A percentile compares a stretch with the other conserved stretches of the same genome.
Evolutionary conservation across 2,329 filamentous ascomycete genomes (phyloP).

Genomic region (Nemania sp.): DNA sequence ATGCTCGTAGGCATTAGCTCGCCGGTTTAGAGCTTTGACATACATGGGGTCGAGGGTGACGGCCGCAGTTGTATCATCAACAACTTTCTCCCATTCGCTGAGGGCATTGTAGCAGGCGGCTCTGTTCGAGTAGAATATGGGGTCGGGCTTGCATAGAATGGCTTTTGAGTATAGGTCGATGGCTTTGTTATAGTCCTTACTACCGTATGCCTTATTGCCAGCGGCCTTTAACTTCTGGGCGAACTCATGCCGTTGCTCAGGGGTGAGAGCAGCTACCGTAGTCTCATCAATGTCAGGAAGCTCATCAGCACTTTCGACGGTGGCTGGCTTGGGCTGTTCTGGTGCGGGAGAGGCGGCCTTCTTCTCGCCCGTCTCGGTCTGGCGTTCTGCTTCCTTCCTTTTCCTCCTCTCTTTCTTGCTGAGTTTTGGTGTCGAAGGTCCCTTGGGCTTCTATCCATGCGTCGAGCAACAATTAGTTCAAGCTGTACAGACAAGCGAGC

Average conservation of each 20-base stretch:
- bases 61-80: constrained; percentile 95
- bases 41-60: constrained; percentile 95
- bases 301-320: constrained; percentile 72
- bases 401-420: constrained; percentile 92
- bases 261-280: constrained; percentile 63
- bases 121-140: constrained; percentile 98
- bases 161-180: constrained; percentile 97
- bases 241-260: constrained; percentile 83
- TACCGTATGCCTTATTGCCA: constrained; percentile 95
- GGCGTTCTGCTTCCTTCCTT: constrained; percentile 81
- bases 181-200: constrained; percentile 92
- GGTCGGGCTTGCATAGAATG: constrained; percentile 95
- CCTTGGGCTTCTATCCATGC: constrained; percentile 57
- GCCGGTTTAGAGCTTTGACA: constrained; percentile 95
- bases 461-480: constrained; percentile 27
- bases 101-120: constrained; percentile 97
- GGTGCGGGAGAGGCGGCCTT: constrained; percentile 52
- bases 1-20: constrained; percentile 96
- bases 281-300: constrained; percentile 74
- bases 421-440: constrained; percentile 72
- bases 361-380: constrained; percentile 59
- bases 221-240: constrained; percentile 93
- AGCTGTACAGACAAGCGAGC: neutral
- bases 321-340: constrained; percentile 62
- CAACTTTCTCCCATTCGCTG: constrained; percentile 92